Conservation (phyloP, 176 grass and related monocot genomes). For the Oryza meyeriana region DNA sequence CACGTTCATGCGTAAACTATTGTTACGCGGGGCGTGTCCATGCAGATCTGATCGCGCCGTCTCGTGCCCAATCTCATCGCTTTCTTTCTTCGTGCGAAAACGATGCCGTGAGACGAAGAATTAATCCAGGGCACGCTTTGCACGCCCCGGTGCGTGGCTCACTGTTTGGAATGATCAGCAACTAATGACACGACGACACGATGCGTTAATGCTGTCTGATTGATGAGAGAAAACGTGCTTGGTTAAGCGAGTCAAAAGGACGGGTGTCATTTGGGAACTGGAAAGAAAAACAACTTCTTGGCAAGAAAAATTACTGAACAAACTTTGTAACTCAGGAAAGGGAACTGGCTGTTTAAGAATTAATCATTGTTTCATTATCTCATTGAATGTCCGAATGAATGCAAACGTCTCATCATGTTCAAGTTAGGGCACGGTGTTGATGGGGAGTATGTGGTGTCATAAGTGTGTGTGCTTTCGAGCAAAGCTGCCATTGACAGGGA, state of each 20-base stretch:
- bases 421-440: not conserved
- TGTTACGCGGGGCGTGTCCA: not conserved
- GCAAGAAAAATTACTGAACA: not conserved
- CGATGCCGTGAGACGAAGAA: not conserved
- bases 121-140: not conserved
- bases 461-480: slow-evolving; percentile 15
- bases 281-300: not conserved
- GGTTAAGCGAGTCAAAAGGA: not conserved
- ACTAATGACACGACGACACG: not conserved
- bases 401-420: not conserved
- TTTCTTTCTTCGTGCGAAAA: slow-evolving; percentile 2
- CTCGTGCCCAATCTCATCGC: not conserved
- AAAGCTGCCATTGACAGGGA: slow-evolving; percentile 25
- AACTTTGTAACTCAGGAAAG: not conserved
- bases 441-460: not conserved
- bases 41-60: slow-evolving; percentile 5
- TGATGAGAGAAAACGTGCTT: not conserved
- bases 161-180: not conserved
- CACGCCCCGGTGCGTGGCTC: not conserved
- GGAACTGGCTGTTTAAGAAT: not conserved
- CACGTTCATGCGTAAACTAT: slow-evolving; percentile 10
- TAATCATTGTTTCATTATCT: not conserved
- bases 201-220: not conserved
- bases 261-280: not conserved
- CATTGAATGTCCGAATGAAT: not conserved